Conservation (phyloP, 2,329 filamentous ascomycete genomes). For the Aureobasidium mangrovei region DNA sequence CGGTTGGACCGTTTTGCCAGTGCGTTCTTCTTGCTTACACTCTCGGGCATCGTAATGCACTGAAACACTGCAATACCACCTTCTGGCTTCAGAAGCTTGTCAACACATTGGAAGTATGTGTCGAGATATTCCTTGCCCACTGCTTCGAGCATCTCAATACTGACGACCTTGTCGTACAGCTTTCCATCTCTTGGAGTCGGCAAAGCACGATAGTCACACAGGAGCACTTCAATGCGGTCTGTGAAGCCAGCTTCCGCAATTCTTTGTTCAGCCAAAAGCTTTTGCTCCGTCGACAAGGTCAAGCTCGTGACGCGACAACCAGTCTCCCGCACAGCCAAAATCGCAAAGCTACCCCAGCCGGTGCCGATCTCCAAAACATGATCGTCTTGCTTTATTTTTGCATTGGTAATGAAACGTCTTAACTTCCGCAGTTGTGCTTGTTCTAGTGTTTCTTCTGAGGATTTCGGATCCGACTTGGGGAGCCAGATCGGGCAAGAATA, state of each 20-base stretch:
- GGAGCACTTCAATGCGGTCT: slow-evolving; percentile 53
- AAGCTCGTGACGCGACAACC: slow-evolving; percentile 61
- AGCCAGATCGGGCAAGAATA: slow-evolving; percentile 65
- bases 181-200: slow-evolving; percentile 39
- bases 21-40: slow-evolving; percentile 21
- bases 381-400: slow-evolving; percentile 53
- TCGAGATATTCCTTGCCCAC: slow-evolving; percentile 59
- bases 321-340: slow-evolving; percentile 56
- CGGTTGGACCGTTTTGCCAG: background rate
- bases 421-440: slow-evolving; percentile 61
- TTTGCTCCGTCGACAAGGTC: slow-evolving; percentile 62
- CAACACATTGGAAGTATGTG: slow-evolving; percentile 58
- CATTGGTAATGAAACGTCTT: slow-evolving; percentile 55
- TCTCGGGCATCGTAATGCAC: slow-evolving; percentile 68
- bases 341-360: slow-evolving; percentile 67
- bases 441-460: slow-evolving; percentile 50
- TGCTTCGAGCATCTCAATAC: slow-evolving; percentile 70
- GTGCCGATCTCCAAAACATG: slow-evolving; percentile 69
- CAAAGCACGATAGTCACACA: slow-evolving; percentile 61
- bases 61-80: slow-evolving; percentile 63
- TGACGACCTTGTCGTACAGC: slow-evolving; percentile 61
- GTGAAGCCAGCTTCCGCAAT: slow-evolving; percentile 53
- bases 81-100: slow-evolving; percentile 55
- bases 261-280: slow-evolving; percentile 55
- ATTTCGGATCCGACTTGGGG: slow-evolving; percentile 32